phyloP scores from a whole-genome alignment of 768 basidiomycete genomes.

The Leccinum subgranulosum region DNA sequence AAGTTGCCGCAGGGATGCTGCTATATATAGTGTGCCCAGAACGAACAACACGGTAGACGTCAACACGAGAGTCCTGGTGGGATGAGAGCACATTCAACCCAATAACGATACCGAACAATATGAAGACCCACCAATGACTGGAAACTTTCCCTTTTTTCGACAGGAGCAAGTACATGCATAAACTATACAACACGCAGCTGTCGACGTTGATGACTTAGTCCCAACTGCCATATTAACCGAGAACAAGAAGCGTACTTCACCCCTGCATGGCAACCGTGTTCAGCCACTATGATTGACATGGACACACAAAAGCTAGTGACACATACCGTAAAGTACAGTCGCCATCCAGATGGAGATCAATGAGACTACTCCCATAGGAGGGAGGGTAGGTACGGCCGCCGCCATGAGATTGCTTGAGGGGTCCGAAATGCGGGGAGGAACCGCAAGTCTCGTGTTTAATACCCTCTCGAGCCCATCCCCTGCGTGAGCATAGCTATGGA shows the following conservation, averaged over 20 bases:
- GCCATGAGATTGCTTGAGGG: conserved; percentile 6
- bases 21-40: conserved; percentile 10
- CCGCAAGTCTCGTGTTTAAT: background rate
- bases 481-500: background rate
- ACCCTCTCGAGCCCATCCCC: background rate
- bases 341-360: conserved; percentile 16
- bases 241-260: conserved; percentile 4
- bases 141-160: background rate
- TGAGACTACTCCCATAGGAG: conserved; percentile 13
- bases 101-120: background rate
- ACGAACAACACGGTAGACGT: conserved; percentile 14
- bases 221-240: background rate
- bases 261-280: background rate
- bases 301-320: background rate
- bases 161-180: conserved; percentile 15
- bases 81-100: background rate
- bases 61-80: conserved; percentile 9
- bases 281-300: background rate
- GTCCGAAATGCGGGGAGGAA: background rate
- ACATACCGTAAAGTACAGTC: conserved; percentile 17
- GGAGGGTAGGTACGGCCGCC: background rate
- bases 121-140: conserved; percentile 2
- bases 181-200: conserved; percentile 12
- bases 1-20: conserved; percentile 14
- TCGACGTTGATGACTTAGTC: background rate